phyloP scores from a whole-genome alignment of 768 basidiomycete species.

The Amanita pallidorosea region DNA sequence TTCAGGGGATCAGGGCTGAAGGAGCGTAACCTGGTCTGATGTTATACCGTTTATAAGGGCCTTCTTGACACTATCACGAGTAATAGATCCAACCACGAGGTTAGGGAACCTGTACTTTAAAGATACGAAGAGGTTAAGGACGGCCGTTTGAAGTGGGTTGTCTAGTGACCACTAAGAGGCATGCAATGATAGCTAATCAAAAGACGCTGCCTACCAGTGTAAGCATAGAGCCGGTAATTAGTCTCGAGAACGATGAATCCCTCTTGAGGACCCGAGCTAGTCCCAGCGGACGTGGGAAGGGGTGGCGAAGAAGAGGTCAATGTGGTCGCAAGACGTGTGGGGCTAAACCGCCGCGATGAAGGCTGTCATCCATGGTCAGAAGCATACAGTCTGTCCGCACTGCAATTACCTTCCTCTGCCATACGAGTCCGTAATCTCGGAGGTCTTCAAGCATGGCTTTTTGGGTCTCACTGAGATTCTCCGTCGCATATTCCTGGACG shows the following conservation, averaged over 20 bases:
- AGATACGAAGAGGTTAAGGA: conserved; percentile 86
- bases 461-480: conserved; percentile 69
- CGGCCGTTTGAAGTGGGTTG: conserved; percentile 92
- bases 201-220: conserved; percentile 58
- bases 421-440: conserved; percentile 89
- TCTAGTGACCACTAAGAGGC: conserved; percentile 34
- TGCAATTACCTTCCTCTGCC: conserved; percentile 61
- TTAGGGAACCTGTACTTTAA: conserved; percentile 95
- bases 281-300: conserved; percentile 52
- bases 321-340: conserved; percentile 90
- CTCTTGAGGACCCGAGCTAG: conserved; percentile 50
- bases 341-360: conserved; percentile 76
- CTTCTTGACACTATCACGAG: conserved; percentile 90
- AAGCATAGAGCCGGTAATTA: conserved; percentile 96
- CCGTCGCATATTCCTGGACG: conserved; percentile 79
- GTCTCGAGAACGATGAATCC: conserved; percentile 97
- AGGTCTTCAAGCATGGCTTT: conserved; percentile 86
- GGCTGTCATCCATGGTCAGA: conserved; percentile 32
- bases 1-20: conserved; percentile 11
- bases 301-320: conserved; percentile 85
- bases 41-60: conserved; percentile 93
- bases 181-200: conserved; percentile 12
- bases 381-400: conserved; percentile 10
- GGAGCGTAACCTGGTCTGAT: conserved; percentile 72
- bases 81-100: conserved; percentile 91